Base-by-base conservation (phyloP, 441 rosid species). In the Populus tomentosa region DNA sequence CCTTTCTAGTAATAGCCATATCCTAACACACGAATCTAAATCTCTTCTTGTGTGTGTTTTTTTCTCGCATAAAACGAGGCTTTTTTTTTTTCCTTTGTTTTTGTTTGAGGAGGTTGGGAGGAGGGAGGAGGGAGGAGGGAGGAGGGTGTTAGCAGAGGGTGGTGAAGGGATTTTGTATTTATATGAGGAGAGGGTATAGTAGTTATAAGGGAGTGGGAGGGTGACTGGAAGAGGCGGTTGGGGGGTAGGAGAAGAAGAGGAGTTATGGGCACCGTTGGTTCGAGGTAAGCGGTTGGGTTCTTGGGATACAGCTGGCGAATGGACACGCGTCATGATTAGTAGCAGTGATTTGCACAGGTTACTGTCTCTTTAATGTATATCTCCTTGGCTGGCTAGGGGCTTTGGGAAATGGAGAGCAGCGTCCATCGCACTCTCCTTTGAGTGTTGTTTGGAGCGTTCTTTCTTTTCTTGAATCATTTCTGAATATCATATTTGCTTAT, bases 281-380 rank as follows among this genome's bases (percentile, higher is more conserved):
- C 83, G 82, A 86, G 91, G 95, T 78, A 89, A 80, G 86, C 92
- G 88, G 92, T 86, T 88, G 86, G 83, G 71, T 71, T 40, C 11
- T 86, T 85, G 95, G 88, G 95, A 90, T 85, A 91, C 99, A 95
- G 98, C 97, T 95, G 95, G 86, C 67, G 0, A 38, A 46, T 9
- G 79, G 87, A 92, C 97, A 93, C 99, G 98, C 88, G 99, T 93
- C 96, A 56, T 6, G 0, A 14, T 20, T 18, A 21, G 67, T 70
- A 75, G 88, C 85, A 66, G 86, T 86, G 84, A 80, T 87, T 84
- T 84, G 75, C 84, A 77, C 67, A 68, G 65, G 75, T 85, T 86
- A 40, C 88, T 75, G 71, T 65, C 81, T 69, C 78, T 23, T 10
- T 6, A 20, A 38, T 3, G 4, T 3, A 3, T 40, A 1, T n/a